A percentile compares a stretch with the other conserved stretches of the same genome.
phyloP scores from a whole-genome alignment of 2,329 filamentous ascomycete genomes.

The Leptographium radiaticola region DNA sequence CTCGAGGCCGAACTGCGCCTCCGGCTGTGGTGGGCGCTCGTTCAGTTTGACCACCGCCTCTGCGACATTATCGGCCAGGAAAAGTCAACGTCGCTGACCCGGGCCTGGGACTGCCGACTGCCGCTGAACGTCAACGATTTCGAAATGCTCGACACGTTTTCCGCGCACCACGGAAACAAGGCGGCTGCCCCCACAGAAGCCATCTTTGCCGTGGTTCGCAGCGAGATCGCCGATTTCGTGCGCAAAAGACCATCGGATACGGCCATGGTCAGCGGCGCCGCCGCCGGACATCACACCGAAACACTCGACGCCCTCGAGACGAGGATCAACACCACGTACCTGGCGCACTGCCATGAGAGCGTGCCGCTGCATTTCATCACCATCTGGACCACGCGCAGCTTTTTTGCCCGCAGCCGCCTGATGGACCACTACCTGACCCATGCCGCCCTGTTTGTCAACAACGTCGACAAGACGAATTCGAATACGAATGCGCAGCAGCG shows the following conservation, averaged over 20 bases:
- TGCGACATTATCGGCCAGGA: conserved; percentile 32
- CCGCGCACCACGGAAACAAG: conserved; percentile 12
- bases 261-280: background rate
- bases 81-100: conserved; percentile 13
- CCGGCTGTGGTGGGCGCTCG: conserved; percentile 48
- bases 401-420: conserved; percentile 35
- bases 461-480: conserved; percentile 10
- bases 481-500: conserved; percentile 3
- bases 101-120: conserved; percentile 27
- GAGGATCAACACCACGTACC: conserved; percentile 31
- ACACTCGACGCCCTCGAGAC: conserved; percentile 22
- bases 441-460: conserved; percentile 4
- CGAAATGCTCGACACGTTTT: conserved; percentile 29
- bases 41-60: conserved; percentile 42
- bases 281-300: background rate
- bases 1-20: conserved; percentile 47
- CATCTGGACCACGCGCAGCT: conserved; percentile 23
- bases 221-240: conserved; percentile 25
- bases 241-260: conserved; percentile 20
- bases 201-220: conserved; percentile 26
- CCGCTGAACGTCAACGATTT: conserved; percentile 33
- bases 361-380: conserved; percentile 29
- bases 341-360: conserved; percentile 24
- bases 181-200: conserved; percentile 29
- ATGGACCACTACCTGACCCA: conserved; percentile 23